phyloP scores from a whole-genome alignment of 2,329 filamentous ascomycete species.

The Aspergillus tanneri region DNA sequence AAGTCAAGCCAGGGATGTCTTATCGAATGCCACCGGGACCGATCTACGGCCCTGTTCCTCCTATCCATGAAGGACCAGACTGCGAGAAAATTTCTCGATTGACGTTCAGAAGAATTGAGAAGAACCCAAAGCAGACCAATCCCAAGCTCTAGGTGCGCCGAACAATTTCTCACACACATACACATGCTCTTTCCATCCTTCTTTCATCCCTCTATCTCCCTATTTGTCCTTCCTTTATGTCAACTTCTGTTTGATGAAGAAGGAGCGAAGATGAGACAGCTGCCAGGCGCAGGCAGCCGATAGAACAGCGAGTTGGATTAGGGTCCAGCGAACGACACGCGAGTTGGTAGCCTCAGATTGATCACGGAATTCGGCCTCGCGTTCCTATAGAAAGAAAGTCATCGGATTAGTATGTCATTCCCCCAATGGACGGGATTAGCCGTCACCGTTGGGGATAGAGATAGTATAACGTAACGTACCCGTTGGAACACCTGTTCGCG shows the following conservation, averaged over 20 bases:
- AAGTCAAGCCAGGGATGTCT: not conserved
- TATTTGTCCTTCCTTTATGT: slow-evolving; percentile 57
- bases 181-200: not conserved
- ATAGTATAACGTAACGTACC: slow-evolving; percentile 51
- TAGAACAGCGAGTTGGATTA: slow-evolving; percentile 83
- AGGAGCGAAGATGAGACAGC: slow-evolving; percentile 87
- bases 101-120: not conserved
- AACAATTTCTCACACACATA: not conserved
- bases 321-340: slow-evolving; percentile 88
- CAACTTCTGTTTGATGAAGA: slow-evolving; percentile 99
- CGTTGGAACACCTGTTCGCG: slow-evolving; percentile 96
- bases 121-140: not conserved
- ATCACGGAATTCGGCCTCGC: slow-evolving; percentile 96
- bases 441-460: not conserved
- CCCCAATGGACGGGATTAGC: no score
- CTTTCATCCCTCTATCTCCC: not conserved
- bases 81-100: not conserved
- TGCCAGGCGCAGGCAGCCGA: slow-evolving; percentile 94
- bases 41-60: not conserved
- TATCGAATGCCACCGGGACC: not conserved
- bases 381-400: slow-evolving; percentile 66
- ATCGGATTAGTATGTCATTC: no score
- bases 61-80: not conserved
- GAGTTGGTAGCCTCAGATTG: slow-evolving; percentile 92
- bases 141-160: slow-evolving; percentile 2